Evolutionary conservation across 306 rosid genomes (phyloP).

Genomic region (Begonia peltatifolia): DNA sequence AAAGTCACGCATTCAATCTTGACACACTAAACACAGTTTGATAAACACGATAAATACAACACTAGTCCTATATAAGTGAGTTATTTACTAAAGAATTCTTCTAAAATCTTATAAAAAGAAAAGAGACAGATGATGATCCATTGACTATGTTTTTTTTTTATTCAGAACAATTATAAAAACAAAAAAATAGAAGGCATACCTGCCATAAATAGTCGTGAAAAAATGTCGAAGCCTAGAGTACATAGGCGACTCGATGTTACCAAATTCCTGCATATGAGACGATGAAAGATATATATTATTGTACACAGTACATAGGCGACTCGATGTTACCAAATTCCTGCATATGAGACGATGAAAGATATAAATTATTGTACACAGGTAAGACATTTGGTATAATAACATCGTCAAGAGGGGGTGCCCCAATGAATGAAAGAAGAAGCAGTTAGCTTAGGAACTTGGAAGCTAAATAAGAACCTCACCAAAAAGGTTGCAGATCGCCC

Average conservation of each 20-base stretch:
- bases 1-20: background rate
- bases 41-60: background rate
- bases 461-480: slow-evolving; percentile 24
- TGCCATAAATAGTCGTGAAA: slow-evolving; percentile 56
- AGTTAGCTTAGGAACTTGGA: background rate
- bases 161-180: background rate
- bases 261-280: slow-evolving; percentile 50
- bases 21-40: background rate
- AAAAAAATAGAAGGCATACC: slow-evolving; percentile 24
- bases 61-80: slow-evolving; percentile 3
- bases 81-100: background rate
- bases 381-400: too few species aligned
- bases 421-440: slow-evolving; percentile 1
- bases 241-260: slow-evolving; percentile 81
- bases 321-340: slow-evolving; percentile 92
- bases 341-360: background rate
- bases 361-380: background rate
- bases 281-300: background rate
- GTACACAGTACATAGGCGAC: slow-evolving; percentile 16
- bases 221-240: slow-evolving; percentile 62
- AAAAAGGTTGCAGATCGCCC: slow-evolving; percentile 68
- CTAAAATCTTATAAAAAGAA: background rate
- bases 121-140: background rate
- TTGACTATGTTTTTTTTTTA: background rate
- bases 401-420: too few species aligned